A percentile compares a stretch with the other conserved stretches of the same genome.
These are phyloP conservation scores for Trichophyton simii DNA, from an alignment of 2,329 filamentous ascomycete genomes.

Conservation along the genomic window DNA sequence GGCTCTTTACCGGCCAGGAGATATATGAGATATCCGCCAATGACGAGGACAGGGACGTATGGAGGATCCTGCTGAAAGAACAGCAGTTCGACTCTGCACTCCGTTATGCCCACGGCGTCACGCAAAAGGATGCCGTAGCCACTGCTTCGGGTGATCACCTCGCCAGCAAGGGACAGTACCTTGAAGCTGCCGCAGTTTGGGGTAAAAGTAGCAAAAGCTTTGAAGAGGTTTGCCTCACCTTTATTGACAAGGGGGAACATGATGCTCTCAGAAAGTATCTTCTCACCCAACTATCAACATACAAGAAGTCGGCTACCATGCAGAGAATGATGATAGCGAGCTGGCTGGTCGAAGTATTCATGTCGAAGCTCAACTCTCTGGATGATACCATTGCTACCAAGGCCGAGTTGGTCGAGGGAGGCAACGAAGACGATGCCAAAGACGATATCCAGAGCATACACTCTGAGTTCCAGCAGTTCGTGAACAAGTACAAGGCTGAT, in stretches of 20 bases:
- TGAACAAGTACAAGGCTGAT: slow-evolving; percentile 70
- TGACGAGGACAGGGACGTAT: slow-evolving; percentile 84
- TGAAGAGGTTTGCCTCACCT: slow-evolving; percentile 81
- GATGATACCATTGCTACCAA: slow-evolving; percentile 90
- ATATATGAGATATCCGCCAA: slow-evolving; percentile 88
- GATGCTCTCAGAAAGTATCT: slow-evolving; percentile 87
- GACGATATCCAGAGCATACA: slow-evolving; percentile 59
- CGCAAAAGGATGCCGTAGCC: slow-evolving; percentile 81
- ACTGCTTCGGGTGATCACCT: slow-evolving; percentile 85
- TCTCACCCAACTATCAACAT: slow-evolving; percentile 64
- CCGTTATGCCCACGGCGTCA: slow-evolving; percentile 64
- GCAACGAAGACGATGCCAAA: slow-evolving; percentile 57
- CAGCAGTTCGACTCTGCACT: slow-evolving; percentile 83
- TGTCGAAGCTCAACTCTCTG: slow-evolving; percentile 88
- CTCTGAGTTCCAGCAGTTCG: slow-evolving; percentile 78
- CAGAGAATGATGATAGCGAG: slow-evolving; percentile 89
- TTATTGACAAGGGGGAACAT: slow-evolving; percentile 81
- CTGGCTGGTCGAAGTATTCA: slow-evolving; percentile 92
- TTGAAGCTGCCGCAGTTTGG: slow-evolving; percentile 79
- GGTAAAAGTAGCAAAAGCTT: slow-evolving; percentile 95
- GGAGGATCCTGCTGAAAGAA: slow-evolving; percentile 80
- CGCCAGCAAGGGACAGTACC: slow-evolving; percentile 64
- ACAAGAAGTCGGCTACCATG: slow-evolving; percentile 78
- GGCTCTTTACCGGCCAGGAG: slow-evolving; percentile 82
- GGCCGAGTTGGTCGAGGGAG: slow-evolving; percentile 62